Percentiles rank a stretch among this genome's conserved stretches.
These are phyloP conservation scores for Lyophyllum decastes DNA, from an alignment of 768 basidiomycete species.

Conservation along the genomic window DNA sequence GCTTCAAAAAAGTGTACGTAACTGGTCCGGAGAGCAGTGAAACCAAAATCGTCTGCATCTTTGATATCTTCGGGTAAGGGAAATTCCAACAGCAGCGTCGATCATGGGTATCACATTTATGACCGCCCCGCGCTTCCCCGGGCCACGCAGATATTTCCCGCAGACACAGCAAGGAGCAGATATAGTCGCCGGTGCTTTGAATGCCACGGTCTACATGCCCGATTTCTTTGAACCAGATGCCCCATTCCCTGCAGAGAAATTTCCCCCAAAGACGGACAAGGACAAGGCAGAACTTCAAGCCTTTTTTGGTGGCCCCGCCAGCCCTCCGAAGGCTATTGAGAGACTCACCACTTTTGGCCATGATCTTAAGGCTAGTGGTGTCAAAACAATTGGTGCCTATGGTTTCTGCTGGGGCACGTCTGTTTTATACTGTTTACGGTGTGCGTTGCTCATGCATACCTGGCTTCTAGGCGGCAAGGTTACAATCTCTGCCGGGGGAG, in stretches of 20 bases:
- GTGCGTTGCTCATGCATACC: neutral
- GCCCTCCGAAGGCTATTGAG: conserved; percentile 34
- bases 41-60: conserved; percentile 58
- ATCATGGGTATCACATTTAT: neutral
- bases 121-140: neutral
- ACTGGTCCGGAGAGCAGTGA: conserved; percentile 48
- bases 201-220: conserved; percentile 63
- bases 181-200: conserved; percentile 52
- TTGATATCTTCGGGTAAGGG: conserved; percentile 62
- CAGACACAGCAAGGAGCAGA: conserved; percentile 70
- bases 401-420: conserved; percentile 61
- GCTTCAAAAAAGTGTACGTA: conserved; percentile 52
- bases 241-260: conserved; percentile 49
- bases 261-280: conserved; percentile 55
- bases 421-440: neutral
- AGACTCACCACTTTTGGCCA: conserved; percentile 45
- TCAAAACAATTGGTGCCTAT: conserved; percentile 47
- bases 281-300: conserved; percentile 53
- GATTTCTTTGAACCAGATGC: conserved; percentile 61
- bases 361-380: conserved; percentile 42
- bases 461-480: conserved; percentile 50
- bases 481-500: conserved; percentile 37
- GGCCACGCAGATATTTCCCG: conserved; percentile 51
- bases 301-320: conserved; percentile 61
- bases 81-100: neutral